phyloP scores from a whole-genome alignment of 805 yeast species.

The Zygosaccharomyces pseudorouxii region DNA sequence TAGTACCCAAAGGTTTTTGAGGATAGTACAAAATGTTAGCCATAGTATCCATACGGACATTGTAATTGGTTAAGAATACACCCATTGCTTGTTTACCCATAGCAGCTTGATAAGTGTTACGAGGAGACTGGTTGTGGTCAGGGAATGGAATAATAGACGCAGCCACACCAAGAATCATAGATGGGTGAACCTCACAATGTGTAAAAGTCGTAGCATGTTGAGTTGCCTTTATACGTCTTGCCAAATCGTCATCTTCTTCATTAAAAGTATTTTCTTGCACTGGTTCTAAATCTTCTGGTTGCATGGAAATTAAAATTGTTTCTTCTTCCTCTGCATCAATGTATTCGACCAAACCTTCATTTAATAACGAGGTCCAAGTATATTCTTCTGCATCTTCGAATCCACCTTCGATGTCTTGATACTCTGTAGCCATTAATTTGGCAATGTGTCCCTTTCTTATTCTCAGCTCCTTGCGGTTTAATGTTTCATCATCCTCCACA shows the following conservation, averaged over 20 bases:
- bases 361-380: conserved; percentile 82
- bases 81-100: conserved; percentile 99
- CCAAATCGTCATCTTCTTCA: conserved; percentile 44
- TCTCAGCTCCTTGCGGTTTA: conserved; percentile 62
- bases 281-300: conserved; percentile 90
- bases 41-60: conserved; percentile 99
- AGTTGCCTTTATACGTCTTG: conserved; percentile 77
- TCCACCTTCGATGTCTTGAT: conserved; percentile 49
- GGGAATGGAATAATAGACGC: conserved; percentile 99
- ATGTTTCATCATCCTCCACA: conserved; percentile 78
- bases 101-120: conserved; percentile 98
- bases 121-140: conserved; percentile 98
- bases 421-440: conserved; percentile 60
- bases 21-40: conserved; percentile 96
- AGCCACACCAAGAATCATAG: conserved; percentile 97
- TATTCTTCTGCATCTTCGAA: conserved; percentile 52
- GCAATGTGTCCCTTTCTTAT: conserved; percentile 81
- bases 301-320: conserved; percentile 97
- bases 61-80: conserved; percentile 89
- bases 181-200: conserved; percentile 98
- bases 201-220: conserved; percentile 81
- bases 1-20: conserved; percentile 96
- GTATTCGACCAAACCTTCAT: conserved; percentile 88
- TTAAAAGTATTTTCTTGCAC: conserved; percentile 42
- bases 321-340: conserved; percentile 99